These are phyloP conservation scores for Leccinum obscurum DNA, from an alignment of 768 basidiomycete species.

Conservation along the genomic window DNA sequence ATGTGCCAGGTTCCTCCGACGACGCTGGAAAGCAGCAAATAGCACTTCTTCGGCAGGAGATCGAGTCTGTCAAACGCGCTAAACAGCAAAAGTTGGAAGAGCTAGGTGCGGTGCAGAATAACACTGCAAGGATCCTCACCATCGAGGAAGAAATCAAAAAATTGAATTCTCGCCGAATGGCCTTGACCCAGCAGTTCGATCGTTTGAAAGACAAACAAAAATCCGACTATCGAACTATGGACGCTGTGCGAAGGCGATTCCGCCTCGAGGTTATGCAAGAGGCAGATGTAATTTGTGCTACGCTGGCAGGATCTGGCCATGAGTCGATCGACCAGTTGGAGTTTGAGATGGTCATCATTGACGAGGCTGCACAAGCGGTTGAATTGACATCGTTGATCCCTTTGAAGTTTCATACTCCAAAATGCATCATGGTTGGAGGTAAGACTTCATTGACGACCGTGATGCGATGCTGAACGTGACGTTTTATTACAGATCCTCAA, in stretches of 20 bases:
- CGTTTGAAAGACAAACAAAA: slow-evolving; percentile 80
- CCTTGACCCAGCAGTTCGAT: slow-evolving; percentile 70
- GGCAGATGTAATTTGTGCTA: slow-evolving; percentile 93
- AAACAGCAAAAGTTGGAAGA: slow-evolving; percentile 64
- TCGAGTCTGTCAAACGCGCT: slow-evolving; percentile 64
- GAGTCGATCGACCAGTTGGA: slow-evolving; percentile 80
- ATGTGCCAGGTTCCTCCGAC: slow-evolving; percentile 39
- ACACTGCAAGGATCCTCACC: slow-evolving; percentile 48
- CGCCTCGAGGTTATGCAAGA: slow-evolving; percentile 76
- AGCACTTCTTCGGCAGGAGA: slow-evolving; percentile 56
- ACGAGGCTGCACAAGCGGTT: slow-evolving; percentile 96
- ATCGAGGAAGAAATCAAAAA: slow-evolving; percentile 73
- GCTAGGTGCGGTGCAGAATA: slow-evolving; percentile 54
- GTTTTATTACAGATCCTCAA: slow-evolving; percentile 59
- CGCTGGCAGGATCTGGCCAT: slow-evolving; percentile 91
- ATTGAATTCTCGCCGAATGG: slow-evolving; percentile 64
- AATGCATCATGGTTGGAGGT: slow-evolving; percentile 95
- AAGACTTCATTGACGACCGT: slow-evolving; percentile 5
- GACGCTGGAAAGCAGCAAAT: slow-evolving; percentile 62
- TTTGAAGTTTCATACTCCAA: slow-evolving; percentile 78
- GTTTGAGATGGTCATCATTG: slow-evolving; percentile 95
- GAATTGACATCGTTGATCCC: slow-evolving; percentile 96
- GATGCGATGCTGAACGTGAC: neutral
- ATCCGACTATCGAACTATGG: slow-evolving; percentile 76
- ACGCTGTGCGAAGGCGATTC: slow-evolving; percentile 74